Conservation (phyloP, 306 rosid genomes). For the Cyclanthera cordifolia region DNA sequence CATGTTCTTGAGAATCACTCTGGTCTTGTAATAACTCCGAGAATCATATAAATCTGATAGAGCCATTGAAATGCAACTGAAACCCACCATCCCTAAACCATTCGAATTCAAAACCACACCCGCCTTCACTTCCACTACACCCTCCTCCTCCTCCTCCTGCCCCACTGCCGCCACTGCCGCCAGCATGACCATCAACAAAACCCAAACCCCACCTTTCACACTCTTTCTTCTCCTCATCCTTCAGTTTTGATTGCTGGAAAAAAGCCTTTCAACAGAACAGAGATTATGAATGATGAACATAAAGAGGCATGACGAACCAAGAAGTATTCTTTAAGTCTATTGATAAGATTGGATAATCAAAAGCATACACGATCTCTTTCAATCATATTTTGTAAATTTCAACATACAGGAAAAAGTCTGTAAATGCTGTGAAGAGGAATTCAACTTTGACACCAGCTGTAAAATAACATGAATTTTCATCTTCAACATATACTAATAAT, state of each 20-base stretch:
- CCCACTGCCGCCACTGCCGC: neutral
- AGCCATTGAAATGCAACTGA: conserved; percentile 9
- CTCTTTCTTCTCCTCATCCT: neutral
- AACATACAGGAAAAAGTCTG: neutral
- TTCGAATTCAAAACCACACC: neutral
- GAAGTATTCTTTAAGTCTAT: too few relatives aligned
- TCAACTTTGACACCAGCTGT: too few relatives aligned
- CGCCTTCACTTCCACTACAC: neutral
- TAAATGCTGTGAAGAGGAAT: neutral
- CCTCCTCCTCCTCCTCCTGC: neutral
- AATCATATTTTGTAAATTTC: neutral
- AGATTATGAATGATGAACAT: too few relatives aligned
- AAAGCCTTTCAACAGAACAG: too few relatives aligned
- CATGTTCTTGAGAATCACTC: neutral
- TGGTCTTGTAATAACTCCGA: conserved; percentile 4
- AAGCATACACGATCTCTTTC: neutral
- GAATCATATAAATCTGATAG: conserved; percentile 10
- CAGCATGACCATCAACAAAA: neutral
- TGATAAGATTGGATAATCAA: neutral
- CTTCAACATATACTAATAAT: neutral
- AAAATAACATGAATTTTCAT: too few relatives aligned
- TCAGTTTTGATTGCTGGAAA: neutral
- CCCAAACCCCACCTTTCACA: neutral
- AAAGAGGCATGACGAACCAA: too few relatives aligned
- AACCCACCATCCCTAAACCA: neutral